phyloP scores from a whole-genome alignment of 495 filamentous ascomycete genomes.

The Hypoxylon crocopeplum region DNA sequence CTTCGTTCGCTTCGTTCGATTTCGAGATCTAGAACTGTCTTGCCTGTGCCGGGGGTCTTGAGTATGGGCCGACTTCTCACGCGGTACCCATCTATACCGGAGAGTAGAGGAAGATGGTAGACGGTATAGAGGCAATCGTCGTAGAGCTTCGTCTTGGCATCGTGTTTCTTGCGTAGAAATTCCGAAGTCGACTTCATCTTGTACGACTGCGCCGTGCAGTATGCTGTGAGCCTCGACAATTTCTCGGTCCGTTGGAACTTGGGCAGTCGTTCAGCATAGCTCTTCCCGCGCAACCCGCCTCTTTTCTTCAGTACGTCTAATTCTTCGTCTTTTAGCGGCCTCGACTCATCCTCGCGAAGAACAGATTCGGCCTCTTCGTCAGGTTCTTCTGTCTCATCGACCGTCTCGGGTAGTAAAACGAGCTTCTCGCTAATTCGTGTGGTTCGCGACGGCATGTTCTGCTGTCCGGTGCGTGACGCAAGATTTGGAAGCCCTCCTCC shows the following conservation, averaged over 20 bases:
- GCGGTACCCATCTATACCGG: slow-evolving; percentile 84
- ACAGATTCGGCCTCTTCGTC: slow-evolving; percentile 55
- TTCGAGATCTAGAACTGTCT: slow-evolving; percentile 90
- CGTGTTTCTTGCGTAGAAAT: slow-evolving; percentile 88
- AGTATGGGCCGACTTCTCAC: slow-evolving; percentile 87
- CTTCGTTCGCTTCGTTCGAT: slow-evolving; percentile 92
- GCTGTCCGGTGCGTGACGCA: slow-evolving; percentile 62
- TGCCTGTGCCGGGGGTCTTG: slow-evolving; percentile 87
- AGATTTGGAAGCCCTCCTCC: slow-evolving; percentile 47
- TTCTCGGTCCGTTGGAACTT: slow-evolving; percentile 88
- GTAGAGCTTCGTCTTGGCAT: slow-evolving; percentile 96
- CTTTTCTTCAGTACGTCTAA: slow-evolving; percentile 67
- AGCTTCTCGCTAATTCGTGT: slow-evolving; percentile 95
- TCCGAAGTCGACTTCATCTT: slow-evolving; percentile 84
- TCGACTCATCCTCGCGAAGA: slow-evolving; percentile 64
- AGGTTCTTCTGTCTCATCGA: slow-evolving; percentile 60
- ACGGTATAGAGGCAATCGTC: slow-evolving; percentile 97
- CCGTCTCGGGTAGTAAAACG: slow-evolving; percentile 89
- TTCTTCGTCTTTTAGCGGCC: slow-evolving; percentile 82
- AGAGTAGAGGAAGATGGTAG: slow-evolving; percentile 89
- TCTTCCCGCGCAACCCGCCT: slow-evolving; percentile 77
- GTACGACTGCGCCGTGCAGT: slow-evolving; percentile 93
- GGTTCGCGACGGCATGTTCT: slow-evolving; percentile 83
- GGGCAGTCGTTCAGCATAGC: slow-evolving; percentile 91
- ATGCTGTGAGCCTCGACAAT: slow-evolving; percentile 88